phyloP scores from a whole-genome alignment of 108 stramenopile genomes.

The Cyclostephanos tholiformis region DNA sequence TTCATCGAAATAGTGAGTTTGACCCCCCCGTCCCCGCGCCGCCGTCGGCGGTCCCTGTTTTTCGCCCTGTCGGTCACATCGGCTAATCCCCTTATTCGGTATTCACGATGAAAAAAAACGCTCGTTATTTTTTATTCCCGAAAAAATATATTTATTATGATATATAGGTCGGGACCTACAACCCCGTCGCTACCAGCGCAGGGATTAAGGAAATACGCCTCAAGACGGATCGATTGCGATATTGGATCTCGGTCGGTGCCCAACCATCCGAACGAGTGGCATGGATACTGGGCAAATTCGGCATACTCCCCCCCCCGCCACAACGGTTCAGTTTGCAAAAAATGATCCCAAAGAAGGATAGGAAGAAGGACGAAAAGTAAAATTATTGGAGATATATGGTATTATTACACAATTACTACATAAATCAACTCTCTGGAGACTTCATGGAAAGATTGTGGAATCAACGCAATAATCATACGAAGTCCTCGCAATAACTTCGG shows the following conservation, averaged over 20 bases:
- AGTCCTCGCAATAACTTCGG: too few species aligned
- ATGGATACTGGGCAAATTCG: slow-evolving; percentile 96
- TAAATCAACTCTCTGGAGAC: too few species aligned
- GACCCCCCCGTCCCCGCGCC: too few species aligned
- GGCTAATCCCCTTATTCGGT: neutral
- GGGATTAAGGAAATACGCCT: slow-evolving; percentile 97
- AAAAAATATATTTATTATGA: neutral
- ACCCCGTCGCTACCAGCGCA: slow-evolving; percentile 89
- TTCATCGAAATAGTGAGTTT: slow-evolving; percentile 73
- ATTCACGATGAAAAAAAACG: neutral
- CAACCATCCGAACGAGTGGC: slow-evolving; percentile 94
- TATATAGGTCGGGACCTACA: slow-evolving; percentile 93
- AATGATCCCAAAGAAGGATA: slow-evolving; percentile 64
- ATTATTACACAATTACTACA: too few species aligned
- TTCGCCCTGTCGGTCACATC: too few species aligned
- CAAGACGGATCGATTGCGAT: slow-evolving; percentile 92
- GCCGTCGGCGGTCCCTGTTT: too few species aligned
- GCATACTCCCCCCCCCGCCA: slow-evolving; percentile 85
- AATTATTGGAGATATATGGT: neutral
- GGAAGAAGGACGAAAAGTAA: slow-evolving; percentile 42
- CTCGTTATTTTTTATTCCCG: too few species aligned
- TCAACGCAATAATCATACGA: too few species aligned
- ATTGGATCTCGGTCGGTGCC: slow-evolving; percentile 95
- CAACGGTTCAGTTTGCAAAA: slow-evolving; percentile 62
- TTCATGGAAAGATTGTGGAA: too few species aligned